Conservation (phyloP, 2,329 filamentous ascomycete species). For the Aspergillus novofumigatus region DNA sequence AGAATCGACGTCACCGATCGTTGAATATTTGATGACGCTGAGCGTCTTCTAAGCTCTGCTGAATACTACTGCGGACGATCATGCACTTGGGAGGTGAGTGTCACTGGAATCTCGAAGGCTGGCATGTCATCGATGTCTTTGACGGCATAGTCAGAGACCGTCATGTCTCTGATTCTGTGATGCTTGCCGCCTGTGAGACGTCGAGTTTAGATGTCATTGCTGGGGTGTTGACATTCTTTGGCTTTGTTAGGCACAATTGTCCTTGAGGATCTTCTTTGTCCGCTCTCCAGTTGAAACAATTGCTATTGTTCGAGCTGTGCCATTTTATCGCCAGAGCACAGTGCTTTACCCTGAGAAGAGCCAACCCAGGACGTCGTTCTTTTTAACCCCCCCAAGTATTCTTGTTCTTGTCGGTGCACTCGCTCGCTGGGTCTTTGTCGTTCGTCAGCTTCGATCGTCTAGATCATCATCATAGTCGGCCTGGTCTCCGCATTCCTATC, state of each 20-base stretch:
- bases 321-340: neutral
- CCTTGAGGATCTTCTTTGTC: slow-evolving; percentile 5
- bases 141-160: neutral
- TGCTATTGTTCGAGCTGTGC: neutral
- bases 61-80: slow-evolving; percentile 6
- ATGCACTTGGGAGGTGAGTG: slow-evolving; percentile 17
- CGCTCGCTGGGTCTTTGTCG: neutral
- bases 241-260: slow-evolving; percentile 1
- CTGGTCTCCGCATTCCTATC: slow-evolving; percentile 17
- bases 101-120: slow-evolving; percentile 7
- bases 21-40: slow-evolving; percentile 7
- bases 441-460: neutral
- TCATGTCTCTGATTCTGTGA: neutral
- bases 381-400: neutral
- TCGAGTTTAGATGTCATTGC: slow-evolving; percentile 1
- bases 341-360: neutral
- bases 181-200: slow-evolving; percentile 1
- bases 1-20: neutral
- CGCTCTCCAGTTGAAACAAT: slow-evolving; percentile 1
- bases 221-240: slow-evolving; percentile 4
- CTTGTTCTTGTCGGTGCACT: neutral
- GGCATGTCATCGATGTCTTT: neutral
- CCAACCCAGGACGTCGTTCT: neutral
- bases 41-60: slow-evolving; percentile 12
- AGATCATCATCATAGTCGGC: neutral